Percentiles rank a stretch among this genome's conserved stretches.
These are phyloP conservation scores for Fistulinella prunicolor DNA, from an alignment of 768 basidiomycete species.

Conservation along the genomic window DNA sequence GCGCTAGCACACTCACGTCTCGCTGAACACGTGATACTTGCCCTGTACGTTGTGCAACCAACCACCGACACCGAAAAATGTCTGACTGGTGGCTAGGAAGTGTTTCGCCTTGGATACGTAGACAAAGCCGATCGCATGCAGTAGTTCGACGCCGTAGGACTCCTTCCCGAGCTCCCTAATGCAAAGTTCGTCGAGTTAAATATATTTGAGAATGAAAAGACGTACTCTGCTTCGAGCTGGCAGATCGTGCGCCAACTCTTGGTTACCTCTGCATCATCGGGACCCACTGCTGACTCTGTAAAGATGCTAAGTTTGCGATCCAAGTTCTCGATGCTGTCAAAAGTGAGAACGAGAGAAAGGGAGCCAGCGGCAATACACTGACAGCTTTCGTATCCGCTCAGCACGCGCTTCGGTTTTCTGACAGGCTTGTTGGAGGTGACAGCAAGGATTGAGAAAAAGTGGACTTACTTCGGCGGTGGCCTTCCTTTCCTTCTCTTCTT, in stretches of 20 bases:
- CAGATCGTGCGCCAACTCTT: slow-evolving; percentile 76
- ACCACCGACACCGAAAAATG: slow-evolving; percentile 79
- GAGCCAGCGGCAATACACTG: too few species aligned
- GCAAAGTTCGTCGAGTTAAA: slow-evolving; percentile 2
- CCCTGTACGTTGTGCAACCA: slow-evolving; percentile 93
- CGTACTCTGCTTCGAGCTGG: slow-evolving; percentile 78
- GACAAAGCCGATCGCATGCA: slow-evolving; percentile 84
- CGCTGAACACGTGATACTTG: slow-evolving; percentile 91
- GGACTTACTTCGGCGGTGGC: slow-evolving; percentile 60
- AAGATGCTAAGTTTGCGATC: slow-evolving; percentile 84
- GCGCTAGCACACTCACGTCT: slow-evolving; percentile 60
- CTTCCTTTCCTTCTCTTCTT: slow-evolving; percentile 69
- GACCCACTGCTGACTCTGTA: slow-evolving; percentile 75
- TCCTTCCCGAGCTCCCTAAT: slow-evolving; percentile 76
- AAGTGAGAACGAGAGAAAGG: slow-evolving; percentile 2
- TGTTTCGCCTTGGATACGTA: slow-evolving; percentile 83
- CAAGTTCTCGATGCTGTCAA: slow-evolving; percentile 57
- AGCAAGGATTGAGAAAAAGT: neutral
- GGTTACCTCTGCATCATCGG: slow-evolving; percentile 66
- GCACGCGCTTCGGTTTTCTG: slow-evolving; percentile 81
- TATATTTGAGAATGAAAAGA: slow-evolving; percentile 13
- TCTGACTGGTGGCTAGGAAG: slow-evolving; percentile 68
- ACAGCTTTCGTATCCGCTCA: slow-evolving; percentile 70
- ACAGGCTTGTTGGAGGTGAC: slow-evolving; percentile 10
- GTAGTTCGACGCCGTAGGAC: slow-evolving; percentile 82